A percentile compares a stretch with the other conserved stretches of the same genome.
phyloP scores from a whole-genome alignment of 306 rosid genomes.

The Prunus davidiana region DNA sequence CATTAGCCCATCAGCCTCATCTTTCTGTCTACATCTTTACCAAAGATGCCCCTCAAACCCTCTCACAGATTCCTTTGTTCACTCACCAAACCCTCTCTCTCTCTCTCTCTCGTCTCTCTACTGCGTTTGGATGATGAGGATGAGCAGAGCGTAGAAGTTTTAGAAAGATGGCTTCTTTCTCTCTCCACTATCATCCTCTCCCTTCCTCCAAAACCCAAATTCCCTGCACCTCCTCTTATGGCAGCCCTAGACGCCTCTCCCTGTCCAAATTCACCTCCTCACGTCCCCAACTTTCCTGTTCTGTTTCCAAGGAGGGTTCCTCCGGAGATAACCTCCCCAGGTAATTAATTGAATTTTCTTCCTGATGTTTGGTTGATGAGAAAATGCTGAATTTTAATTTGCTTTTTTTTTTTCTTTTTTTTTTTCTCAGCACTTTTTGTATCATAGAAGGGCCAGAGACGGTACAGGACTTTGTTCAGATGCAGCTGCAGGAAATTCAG shows the following conservation, averaged over 20 bases:
- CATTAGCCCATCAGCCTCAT: slow-evolving; percentile 1
- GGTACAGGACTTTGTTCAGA: slow-evolving; percentile 86
- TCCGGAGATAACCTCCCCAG: slow-evolving; percentile 51
- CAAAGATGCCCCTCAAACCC: neutral
- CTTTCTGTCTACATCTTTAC: neutral
- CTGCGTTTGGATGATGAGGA: slow-evolving; percentile 7
- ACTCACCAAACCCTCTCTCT: neutral
- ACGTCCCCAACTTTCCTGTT: slow-evolving; percentile 34
- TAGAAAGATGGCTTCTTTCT: slow-evolving; percentile 41
- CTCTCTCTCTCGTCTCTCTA: neutral
- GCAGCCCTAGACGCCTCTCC: slow-evolving; percentile 23
- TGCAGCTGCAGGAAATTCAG: slow-evolving; percentile 88
- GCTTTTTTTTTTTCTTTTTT: neutral
- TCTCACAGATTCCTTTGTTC: neutral
- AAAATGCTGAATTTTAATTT: neutral
- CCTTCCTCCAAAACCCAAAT: slow-evolving; percentile 32
- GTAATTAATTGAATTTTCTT: neutral
- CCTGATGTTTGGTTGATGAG: neutral
- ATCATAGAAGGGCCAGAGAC: slow-evolving; percentile 98
- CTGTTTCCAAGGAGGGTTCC: slow-evolving; percentile 53
- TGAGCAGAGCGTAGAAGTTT: slow-evolving; percentile 14
- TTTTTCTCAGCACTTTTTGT: slow-evolving; percentile 62
- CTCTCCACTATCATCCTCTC: slow-evolving; percentile 38
- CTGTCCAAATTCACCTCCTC: slow-evolving; percentile 26
- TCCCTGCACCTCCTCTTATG: slow-evolving; percentile 16